phyloP scores from a whole-genome alignment of 495 filamentous ascomycete species.

The Penicillium turbatum region DNA sequence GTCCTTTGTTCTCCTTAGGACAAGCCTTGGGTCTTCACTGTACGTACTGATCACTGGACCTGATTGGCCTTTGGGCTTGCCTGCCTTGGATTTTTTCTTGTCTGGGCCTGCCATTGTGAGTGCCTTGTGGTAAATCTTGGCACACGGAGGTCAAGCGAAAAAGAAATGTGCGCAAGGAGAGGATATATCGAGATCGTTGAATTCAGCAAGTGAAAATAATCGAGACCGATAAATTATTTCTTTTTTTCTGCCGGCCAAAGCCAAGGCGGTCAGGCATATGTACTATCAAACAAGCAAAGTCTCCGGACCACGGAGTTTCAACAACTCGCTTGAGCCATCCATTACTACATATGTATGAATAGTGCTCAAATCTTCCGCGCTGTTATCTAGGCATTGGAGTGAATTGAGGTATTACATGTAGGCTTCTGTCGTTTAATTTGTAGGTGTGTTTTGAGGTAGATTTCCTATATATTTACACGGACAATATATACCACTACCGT shows the following conservation, averaged over 20 bases:
- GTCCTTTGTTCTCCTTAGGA: neutral
- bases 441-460: too few species aligned
- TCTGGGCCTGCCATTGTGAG: slow-evolving; percentile 31
- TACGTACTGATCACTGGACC: slow-evolving; percentile 41
- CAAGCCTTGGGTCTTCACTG: neutral
- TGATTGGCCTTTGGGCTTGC: slow-evolving; percentile 29
- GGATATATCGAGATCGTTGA: neutral
- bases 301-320: neutral
- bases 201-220: slow-evolving; percentile 3
- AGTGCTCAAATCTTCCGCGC: too few species aligned
- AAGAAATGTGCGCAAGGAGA: neutral
- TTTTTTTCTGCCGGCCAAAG: slow-evolving; percentile 9
- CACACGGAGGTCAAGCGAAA: neutral
- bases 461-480: too few species aligned
- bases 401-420: too few species aligned
- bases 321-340: too few species aligned
- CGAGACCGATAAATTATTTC: slow-evolving; percentile 11
- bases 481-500: too few species aligned
- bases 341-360: too few species aligned
- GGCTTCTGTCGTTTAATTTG: too few species aligned
- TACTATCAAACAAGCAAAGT: neutral
- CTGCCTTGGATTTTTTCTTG: slow-evolving; percentile 37
- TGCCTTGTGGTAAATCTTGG: neutral
- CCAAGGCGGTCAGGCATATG: slow-evolving; percentile 1
- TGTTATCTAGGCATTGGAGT: too few species aligned